Conservation (phyloP, 352 stramenopile species). For the Phytopythium vexans region DNA sequence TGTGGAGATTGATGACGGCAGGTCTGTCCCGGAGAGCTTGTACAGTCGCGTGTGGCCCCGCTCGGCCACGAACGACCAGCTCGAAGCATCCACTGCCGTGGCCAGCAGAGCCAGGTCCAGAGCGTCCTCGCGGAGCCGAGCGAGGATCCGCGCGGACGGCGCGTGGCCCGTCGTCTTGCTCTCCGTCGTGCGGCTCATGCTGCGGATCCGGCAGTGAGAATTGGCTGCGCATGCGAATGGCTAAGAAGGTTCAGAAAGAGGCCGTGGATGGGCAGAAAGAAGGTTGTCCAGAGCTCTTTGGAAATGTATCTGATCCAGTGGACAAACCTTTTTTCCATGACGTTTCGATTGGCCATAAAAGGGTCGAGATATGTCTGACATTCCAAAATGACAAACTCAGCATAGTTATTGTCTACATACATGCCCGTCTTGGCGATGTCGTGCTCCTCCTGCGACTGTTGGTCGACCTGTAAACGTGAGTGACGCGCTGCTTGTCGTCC, state of each 20-base stretch:
- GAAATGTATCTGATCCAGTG: too few relatives aligned
- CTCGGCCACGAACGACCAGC: conserved; percentile 50
- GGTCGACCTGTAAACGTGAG: too few relatives aligned
- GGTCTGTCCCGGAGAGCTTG: conserved; percentile 49
- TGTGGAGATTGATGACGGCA: conserved; percentile 40
- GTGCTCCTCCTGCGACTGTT: too few relatives aligned
- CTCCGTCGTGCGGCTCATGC: conserved; percentile 48
- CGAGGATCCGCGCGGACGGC: conserved; percentile 45
- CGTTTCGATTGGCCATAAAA: background rate
- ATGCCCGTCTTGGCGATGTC: too few relatives aligned
- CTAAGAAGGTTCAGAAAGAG: background rate
- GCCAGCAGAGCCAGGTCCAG: conserved; percentile 50
- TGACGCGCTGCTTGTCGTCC: conserved; percentile 5
- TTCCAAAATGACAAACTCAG: background rate
- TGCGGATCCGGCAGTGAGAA: background rate
- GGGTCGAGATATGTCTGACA: background rate
- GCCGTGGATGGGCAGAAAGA: background rate
- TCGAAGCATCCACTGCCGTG: conserved; percentile 9
- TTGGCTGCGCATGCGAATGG: background rate
- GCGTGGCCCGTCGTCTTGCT: conserved; percentile 48
- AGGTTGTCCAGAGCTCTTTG: background rate
- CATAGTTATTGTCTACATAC: background rate
- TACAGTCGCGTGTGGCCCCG: conserved; percentile 56
- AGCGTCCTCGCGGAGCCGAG: conserved; percentile 41
- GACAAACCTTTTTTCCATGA: background rate